Evolutionary conservation across 768 basidiomycete genomes (phyloP).

Genomic region (Lactarius evosmus): DNA sequence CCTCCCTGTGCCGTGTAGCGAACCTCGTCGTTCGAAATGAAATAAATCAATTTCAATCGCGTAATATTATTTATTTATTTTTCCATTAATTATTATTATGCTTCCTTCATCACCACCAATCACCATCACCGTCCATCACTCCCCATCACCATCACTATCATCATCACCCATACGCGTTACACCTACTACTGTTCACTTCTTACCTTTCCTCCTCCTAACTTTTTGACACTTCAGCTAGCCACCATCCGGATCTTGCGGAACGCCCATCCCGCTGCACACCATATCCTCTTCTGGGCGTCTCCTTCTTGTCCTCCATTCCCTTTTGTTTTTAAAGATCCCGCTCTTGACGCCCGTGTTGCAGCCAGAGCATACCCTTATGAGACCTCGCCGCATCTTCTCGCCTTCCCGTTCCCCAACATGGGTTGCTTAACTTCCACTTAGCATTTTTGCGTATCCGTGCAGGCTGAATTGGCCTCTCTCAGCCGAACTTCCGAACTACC

Average conservation of each 20-base stretch:
- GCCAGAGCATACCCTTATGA: conserved; percentile 17
- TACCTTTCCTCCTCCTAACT: neutral
- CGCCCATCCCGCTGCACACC: neutral
- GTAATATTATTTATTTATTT: conserved; percentile 3
- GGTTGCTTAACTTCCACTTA: conserved; percentile 16
- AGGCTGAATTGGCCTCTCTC: conserved; percentile 9
- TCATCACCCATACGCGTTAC: conserved; percentile 21
- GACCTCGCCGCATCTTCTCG: conserved; percentile 18
- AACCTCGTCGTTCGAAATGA: conserved; percentile 6
- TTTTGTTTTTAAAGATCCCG: neutral
- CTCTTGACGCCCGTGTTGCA: conserved; percentile 10
- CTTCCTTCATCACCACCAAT: neutral
- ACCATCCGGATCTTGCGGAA: neutral
- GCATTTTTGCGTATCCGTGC: neutral
- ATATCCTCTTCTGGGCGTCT: neutral
- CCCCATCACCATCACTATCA: neutral
- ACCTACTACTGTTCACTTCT: neutral
- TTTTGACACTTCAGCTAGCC: neutral
- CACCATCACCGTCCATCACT: neutral
- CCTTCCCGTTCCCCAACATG: conserved; percentile 1
- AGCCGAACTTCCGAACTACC: conserved; percentile 6
- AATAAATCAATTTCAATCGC: conserved; percentile 5
- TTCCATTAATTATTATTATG: neutral
- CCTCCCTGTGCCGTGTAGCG: conserved; percentile 6
- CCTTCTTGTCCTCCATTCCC: neutral